phyloP scores from a whole-genome alignment of 306 rosid genomes.

The Malus fusca region DNA sequence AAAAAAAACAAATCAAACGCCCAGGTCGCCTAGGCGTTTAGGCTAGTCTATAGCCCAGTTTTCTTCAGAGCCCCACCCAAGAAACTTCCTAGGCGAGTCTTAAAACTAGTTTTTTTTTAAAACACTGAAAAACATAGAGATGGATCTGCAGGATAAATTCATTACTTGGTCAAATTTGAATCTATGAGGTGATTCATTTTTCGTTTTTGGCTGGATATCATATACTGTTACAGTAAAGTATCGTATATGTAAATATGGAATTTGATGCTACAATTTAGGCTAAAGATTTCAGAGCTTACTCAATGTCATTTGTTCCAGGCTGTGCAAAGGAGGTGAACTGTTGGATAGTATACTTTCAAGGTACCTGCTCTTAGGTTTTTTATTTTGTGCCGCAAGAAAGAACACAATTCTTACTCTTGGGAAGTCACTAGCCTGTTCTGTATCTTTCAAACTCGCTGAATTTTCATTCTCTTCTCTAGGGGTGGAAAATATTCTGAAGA shows the following conservation, averaged over 20 bases:
- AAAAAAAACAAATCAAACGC: too few relatives aligned
- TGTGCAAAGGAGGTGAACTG: slow-evolving; percentile 87
- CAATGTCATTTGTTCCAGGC: slow-evolving; percentile 38
- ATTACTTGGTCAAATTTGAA: not conserved
- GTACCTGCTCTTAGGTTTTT: slow-evolving; percentile 24
- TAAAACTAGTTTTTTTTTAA: too few relatives aligned
- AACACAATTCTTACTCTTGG: slow-evolving; percentile 11
- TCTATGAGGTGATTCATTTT: not conserved
- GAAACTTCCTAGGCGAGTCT: too few relatives aligned
- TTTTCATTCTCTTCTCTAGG: slow-evolving; percentile 32
- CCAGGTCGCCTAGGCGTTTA: too few relatives aligned
- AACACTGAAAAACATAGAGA: not conserved
- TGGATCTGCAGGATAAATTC: not conserved
- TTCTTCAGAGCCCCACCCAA: too few relatives aligned
- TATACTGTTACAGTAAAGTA: not conserved
- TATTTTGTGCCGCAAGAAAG: slow-evolving; percentile 8
- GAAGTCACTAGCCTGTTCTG: slow-evolving; percentile 2
- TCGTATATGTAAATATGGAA: not conserved
- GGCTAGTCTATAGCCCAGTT: too few relatives aligned
- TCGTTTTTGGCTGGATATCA: not conserved
- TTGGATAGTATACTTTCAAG: slow-evolving; percentile 85
- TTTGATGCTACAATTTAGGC: slow-evolving; percentile 1
- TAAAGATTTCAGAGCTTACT: slow-evolving; percentile 12
- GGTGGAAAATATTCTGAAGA: slow-evolving; percentile 55
- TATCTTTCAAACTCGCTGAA: slow-evolving; percentile 9